Evolutionary conservation across 306 rosid species (phyloP).

Genomic region (Cucurbita moschata): DNA sequence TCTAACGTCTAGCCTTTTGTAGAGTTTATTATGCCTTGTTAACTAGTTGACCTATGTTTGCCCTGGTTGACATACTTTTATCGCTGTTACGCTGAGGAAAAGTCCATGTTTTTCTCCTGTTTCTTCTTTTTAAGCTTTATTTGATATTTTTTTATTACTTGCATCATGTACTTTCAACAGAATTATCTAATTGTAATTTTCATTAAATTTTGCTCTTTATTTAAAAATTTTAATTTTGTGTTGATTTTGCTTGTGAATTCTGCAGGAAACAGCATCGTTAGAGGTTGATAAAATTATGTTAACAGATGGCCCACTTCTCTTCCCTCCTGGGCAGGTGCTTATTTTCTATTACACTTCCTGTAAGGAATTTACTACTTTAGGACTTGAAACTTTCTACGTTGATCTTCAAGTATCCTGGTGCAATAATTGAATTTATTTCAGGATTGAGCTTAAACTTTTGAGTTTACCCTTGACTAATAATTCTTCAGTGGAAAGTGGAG

Average conservation of each 20-base stretch:
- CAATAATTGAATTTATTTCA: neutral
- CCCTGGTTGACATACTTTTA: neutral
- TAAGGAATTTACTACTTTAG: neutral
- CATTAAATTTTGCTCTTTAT: neutral
- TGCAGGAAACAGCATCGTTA: conserved; percentile 36
- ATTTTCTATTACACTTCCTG: neutral
- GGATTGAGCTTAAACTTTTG: neutral
- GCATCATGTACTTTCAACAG: neutral
- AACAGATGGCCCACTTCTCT: conserved; percentile 84
- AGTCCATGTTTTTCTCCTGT: neutral
- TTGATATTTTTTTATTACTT: neutral
- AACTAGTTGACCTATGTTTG: neutral
- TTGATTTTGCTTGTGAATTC: conserved; percentile 22
- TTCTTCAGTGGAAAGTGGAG: neutral
- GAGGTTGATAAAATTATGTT: conserved; percentile 92
- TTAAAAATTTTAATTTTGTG: conserved; percentile 1
- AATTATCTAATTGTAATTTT: neutral
- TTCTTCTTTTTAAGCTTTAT: neutral
- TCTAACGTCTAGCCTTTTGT: neutral
- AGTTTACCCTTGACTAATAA: neutral
- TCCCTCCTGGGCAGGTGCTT: conserved; percentile 89
- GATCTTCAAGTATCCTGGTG: neutral
- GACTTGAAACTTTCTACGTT: neutral
- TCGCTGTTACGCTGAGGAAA: neutral
- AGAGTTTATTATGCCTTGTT: neutral